Evolutionary conservation across 306 rosid species (phyloP).

Genomic region (Sicyos edulis): DNA sequence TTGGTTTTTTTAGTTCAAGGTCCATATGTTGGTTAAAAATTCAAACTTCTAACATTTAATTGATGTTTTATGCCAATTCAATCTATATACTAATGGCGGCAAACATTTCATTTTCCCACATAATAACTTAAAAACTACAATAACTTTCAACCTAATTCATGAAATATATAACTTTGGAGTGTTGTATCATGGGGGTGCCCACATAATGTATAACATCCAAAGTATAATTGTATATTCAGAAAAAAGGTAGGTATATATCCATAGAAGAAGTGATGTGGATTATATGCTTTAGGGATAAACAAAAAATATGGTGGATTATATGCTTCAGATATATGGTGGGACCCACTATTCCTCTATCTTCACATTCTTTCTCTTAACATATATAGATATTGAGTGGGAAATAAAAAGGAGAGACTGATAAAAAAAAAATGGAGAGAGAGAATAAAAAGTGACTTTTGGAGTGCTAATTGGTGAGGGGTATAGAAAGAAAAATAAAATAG

Average conservation of each 20-base stretch:
- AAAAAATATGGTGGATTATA: not conserved
- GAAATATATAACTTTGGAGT: not conserved
- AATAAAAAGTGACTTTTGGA: not conserved
- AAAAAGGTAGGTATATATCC: not conserved
- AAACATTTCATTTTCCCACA: no score
- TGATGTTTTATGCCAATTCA: no score
- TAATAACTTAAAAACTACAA: no score
- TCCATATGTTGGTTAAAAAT: no score
- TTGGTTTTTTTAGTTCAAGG: no score
- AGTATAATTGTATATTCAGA: not conserved
- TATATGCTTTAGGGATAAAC: not conserved
- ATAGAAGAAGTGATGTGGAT: conserved; percentile 1
- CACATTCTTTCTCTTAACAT: not conserved
- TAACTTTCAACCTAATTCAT: not conserved
- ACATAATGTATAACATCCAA: not conserved
- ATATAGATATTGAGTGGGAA: not conserved
- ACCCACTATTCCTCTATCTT: not conserved
- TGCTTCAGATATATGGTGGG: not conserved
- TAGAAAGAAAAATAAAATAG: not conserved
- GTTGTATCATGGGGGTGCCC: not conserved
- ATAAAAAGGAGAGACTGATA: not conserved
- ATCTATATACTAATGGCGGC: no score
- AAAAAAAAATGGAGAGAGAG: not conserved
- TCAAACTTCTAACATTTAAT: no score
- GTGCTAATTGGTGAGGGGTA: not conserved